Evolutionary conservation across 371 early-diverging fungal species (phyloP).

Genomic region (Mucor ambiguus): DNA sequence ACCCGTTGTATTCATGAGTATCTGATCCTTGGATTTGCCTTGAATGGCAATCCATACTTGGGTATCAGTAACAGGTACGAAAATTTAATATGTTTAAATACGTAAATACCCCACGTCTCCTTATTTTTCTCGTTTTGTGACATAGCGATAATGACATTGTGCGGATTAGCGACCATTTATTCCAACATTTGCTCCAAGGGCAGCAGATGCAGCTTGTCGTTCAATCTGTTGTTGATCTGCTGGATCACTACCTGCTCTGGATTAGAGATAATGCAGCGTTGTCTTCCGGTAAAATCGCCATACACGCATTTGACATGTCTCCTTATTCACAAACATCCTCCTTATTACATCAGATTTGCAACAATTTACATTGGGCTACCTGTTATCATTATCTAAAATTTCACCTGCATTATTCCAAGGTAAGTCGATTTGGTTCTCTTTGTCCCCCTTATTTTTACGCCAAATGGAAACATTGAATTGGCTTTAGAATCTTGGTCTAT

Average conservation of each 20-base stretch:
- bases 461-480: background rate
- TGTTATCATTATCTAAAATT: constrained; percentile 36
- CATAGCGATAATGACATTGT: constrained; percentile 18
- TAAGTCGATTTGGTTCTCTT: background rate
- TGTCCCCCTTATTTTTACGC: background rate
- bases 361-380: constrained; percentile 27
- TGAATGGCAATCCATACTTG: constrained; percentile 32
- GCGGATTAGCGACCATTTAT: constrained; percentile 17
- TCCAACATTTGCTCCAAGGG: constrained; percentile 24
- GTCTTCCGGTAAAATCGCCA: constrained; percentile 10
- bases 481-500: constrained; percentile 37
- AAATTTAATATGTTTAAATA: constrained; percentile 5
- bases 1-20: constrained; percentile 33
- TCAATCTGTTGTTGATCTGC: constrained; percentile 21
- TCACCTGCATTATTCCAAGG: constrained; percentile 29
- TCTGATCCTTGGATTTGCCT: constrained; percentile 25
- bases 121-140: background rate
- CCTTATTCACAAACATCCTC: background rate
- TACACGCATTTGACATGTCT: background rate
- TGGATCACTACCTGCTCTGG: constrained; percentile 21
- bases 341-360: constrained; percentile 18
- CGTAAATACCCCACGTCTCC: constrained; percentile 1
- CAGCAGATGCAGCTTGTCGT: constrained; percentile 11
- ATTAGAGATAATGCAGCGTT: constrained; percentile 4
- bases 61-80: constrained; percentile 18